A percentile compares a stretch with the other conserved stretches of the same genome.
These are phyloP conservation scores for Daldinia loculata DNA, from an alignment of 495 filamentous ascomycete genomes.

Conservation along the genomic window DNA sequence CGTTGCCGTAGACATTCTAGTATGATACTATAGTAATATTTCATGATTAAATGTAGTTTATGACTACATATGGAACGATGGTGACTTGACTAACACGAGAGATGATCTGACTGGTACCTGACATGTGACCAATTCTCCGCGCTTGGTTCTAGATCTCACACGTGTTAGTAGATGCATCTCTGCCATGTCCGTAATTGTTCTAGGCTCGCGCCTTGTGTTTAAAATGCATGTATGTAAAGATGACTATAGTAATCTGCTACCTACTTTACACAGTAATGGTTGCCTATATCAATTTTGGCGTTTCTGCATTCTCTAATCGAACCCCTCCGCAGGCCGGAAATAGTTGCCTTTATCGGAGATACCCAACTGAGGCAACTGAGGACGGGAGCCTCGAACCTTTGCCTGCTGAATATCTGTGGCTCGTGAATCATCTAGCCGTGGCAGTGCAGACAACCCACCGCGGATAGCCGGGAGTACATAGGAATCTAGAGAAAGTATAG, in stretches of 20 bases:
- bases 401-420: slow-evolving; percentile 31
- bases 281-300: background rate
- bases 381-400: slow-evolving; percentile 28
- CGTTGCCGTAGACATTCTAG: slow-evolving; percentile 2
- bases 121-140: slow-evolving; percentile 33
- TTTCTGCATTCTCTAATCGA: background rate
- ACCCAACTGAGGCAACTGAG: background rate
- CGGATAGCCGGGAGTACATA: slow-evolving; percentile 31
- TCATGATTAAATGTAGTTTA: slow-evolving; percentile 14
- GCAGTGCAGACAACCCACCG: slow-evolving; percentile 32
- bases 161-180: slow-evolving; percentile 22
- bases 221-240: background rate
- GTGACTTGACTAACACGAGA: slow-evolving; percentile 42
- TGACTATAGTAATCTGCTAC: slow-evolving; percentile 1
- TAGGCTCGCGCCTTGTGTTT: slow-evolving; percentile 19
- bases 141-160: slow-evolving; percentile 27
- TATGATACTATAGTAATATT: slow-evolving; percentile 9
- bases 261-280: background rate
- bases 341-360: slow-evolving; percentile 22
- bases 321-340: slow-evolving; percentile 2
- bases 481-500: slow-evolving; percentile 2
- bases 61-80: slow-evolving; percentile 37
- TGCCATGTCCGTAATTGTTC: slow-evolving; percentile 25
- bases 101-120: slow-evolving; percentile 42
- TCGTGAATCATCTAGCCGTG: slow-evolving; percentile 34